Evolutionary conservation across 805 yeast genomes (phyloP).

Genomic region (Diddensiella caesifluorescens): DNA sequence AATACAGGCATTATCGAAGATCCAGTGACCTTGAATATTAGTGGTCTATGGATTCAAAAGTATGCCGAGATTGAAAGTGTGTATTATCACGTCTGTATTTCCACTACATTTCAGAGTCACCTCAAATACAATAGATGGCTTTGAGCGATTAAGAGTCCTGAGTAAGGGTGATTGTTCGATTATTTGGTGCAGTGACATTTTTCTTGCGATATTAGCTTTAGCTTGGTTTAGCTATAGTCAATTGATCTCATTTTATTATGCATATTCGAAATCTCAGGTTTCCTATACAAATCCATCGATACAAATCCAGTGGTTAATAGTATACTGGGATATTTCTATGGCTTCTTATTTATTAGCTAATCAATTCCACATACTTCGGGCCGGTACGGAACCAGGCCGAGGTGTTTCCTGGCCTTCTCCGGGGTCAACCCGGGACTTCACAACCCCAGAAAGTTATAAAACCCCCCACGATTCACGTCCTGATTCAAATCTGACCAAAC

Average conservation of each 20-base stretch:
- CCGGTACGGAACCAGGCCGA: too few relatives aligned
- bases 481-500: neutral
- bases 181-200: too few relatives aligned
- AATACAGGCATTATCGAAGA: slow-evolving; percentile 20
- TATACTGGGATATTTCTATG: too few relatives aligned
- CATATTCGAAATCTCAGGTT: too few relatives aligned
- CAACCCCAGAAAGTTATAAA: neutral
- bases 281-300: too few relatives aligned
- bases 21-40: slow-evolving; percentile 15
- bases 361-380: too few relatives aligned
- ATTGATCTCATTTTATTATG: too few relatives aligned
- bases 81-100: neutral
- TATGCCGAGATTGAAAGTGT: slow-evolving; percentile 17
- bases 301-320: too few relatives aligned
- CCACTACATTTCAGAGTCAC: slow-evolving; percentile 2
- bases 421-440: neutral
- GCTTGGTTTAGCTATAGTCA: too few relatives aligned
- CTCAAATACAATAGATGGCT: neutral
- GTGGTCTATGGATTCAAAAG: slow-evolving; percentile 21
- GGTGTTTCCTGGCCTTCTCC: too few relatives aligned
- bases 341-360: too few relatives aligned
- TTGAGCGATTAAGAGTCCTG: neutral
- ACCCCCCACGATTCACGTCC: neutral
- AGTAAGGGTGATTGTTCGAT: neutral
- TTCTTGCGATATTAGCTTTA: too few relatives aligned